Evolutionary conservation across 2,329 filamentous ascomycete genomes (phyloP), one percentile per base, ranked within the genome.

Genomic region (Alternaria panax): DNA sequence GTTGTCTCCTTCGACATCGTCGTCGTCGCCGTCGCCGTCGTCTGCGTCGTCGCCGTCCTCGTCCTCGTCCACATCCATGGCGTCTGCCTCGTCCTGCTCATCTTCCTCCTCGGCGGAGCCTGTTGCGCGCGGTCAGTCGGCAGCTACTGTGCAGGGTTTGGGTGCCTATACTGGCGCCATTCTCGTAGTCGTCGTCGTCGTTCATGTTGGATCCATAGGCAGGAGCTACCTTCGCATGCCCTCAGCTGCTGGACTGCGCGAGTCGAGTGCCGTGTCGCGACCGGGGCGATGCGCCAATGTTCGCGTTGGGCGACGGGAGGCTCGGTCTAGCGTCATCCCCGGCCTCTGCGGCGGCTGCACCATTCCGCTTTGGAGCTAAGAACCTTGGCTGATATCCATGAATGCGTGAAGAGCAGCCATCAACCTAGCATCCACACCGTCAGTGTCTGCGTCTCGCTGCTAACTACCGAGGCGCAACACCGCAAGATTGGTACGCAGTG

Each of bases 101-200:
- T 71, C 69, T 30, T 71, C 69, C 51, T 71, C 69, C 60, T 71
- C 69, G 59, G 60, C 67, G 59, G 69, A 71, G 57, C 67, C 68
- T 71, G 51, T 51, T 16, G 18, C 52, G 50, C 47, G 53, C 51
- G 9, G 56, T 71, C 42, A 69, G 65, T 43, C 40, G 30, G 38
- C 24, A 40, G 18, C 36, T 42, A 7, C 27, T 22, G 20, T 34
- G 20, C 24, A 41, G 43, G 43, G 30, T 18, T 5, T 14, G 42
- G 41, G 40, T 18, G n/a, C 16, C 58, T 76, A 24, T 66, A 74
- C 75, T 76, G 58, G 68, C 71, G 63, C 75, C 76, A 69, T 79
- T 78, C 7, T 79, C 77, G 45, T 78, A 80, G 59, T 83, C 81
- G 60, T 83, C 81, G 64, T 82, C 80, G 64, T 82, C 82, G 60